These are phyloP conservation scores for Paracamarosporium sp. DNA, from an alignment of 2,329 filamentous ascomycete genomes.

Conservation along the genomic window DNA sequence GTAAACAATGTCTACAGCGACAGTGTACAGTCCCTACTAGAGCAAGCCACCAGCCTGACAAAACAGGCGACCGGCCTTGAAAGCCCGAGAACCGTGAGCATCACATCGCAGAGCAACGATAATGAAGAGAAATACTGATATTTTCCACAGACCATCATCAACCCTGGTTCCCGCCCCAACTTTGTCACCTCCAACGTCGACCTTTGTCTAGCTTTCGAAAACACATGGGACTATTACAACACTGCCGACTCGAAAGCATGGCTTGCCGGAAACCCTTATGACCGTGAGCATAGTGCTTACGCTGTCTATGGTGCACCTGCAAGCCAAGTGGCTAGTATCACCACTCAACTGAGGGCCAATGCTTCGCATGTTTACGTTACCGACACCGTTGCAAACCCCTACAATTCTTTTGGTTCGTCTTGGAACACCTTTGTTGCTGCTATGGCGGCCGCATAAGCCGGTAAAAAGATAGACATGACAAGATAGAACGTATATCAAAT, in stretches of 20 bases:
- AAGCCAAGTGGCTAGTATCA: background rate
- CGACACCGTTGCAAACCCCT: background rate
- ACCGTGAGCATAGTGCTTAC: background rate
- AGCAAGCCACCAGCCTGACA: background rate
- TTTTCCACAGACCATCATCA: background rate
- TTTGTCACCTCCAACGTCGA: constrained; percentile 2
- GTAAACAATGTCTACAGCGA: constrained; percentile 1
- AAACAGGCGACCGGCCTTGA: background rate
- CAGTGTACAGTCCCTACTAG: background rate
- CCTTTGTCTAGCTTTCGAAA: background rate
- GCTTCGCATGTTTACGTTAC: constrained; percentile 2
- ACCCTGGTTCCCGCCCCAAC: constrained; percentile 2
- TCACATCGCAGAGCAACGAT: background rate
- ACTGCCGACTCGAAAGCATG: background rate
- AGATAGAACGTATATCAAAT: no score
- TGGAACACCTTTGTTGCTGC: constrained; percentile 2
- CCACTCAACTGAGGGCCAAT: background rate
- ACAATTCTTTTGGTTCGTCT: background rate
- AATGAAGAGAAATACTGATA: background rate
- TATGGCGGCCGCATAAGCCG: background rate
- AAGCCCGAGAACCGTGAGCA: background rate
- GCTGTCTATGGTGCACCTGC: background rate
- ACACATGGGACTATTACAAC: background rate
- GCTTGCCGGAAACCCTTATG: constrained; percentile 3
- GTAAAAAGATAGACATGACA: background rate